Base-by-base conservation (phyloP, 1,284 basidiomycete species). In the Bjerkandera adusta region DNA sequence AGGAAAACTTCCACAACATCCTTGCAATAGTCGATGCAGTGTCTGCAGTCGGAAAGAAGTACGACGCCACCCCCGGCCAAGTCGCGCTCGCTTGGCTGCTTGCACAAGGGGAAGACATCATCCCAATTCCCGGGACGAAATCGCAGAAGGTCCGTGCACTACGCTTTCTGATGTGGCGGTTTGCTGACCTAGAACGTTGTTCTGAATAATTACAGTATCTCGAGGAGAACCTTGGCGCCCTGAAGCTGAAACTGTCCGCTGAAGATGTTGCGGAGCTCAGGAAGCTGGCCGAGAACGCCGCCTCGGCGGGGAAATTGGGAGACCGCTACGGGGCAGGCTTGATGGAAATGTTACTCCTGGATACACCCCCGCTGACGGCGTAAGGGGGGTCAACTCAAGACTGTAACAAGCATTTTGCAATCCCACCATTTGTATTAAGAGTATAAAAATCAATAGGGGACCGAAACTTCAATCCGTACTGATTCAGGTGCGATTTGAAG, bases 1-100 rank as follows among this genome's bases (percentile, higher is more conserved):
- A 62, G 16, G 71, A 73, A 55, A 74, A 76, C 56, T 71, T 76
- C 48, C 57, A 63, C 12, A 67, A 70, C 51, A 75, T 76, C 53
- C 56, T 73, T 32, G 58, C 65, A 41, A 54, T 77, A 16, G 70
- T 64, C 1, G 61, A 71, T 12, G 62, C 65, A 32, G 50, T 77
- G 24, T 52, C 54, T 5, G 43, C 36, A 12, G 49, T 73, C 43
- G 72, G 66, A 0, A 36, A 57, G 38, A 58, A 59, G 41, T 62
- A 68, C 48, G 49, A 53, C 22, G 60, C 65, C 16, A 70, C 72
- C 0, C 46, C 71, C 0, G 65, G 68, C 0, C 74, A 77, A 56
- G 57, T 76, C 18, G 55, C 66, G 0, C 64, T 77, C 7, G 71
- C 75, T 0, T 77, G 75, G 74, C 50, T 74, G 16, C 58, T 68